Evolutionary conservation across 257 asterid species (phyloP).

Genomic region (Scutellaria minor): DNA sequence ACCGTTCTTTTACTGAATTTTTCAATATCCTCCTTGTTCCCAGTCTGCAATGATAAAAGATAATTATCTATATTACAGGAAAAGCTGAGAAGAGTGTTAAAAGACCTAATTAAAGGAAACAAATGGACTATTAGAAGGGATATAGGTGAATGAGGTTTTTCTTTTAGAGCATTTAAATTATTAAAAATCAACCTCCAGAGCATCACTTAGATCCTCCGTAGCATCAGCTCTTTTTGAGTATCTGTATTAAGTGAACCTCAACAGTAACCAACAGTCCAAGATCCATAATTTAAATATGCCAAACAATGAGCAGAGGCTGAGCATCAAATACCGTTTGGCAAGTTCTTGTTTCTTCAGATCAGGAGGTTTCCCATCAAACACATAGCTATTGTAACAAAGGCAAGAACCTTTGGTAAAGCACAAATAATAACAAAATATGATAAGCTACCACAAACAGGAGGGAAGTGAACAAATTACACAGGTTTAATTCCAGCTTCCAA

Average conservation of each 20-base stretch:
- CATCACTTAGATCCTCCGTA: slow-evolving; percentile 76
- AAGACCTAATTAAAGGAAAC: slow-evolving; percentile 1
- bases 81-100: slow-evolving; percentile 1
- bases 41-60: slow-evolving; percentile 55
- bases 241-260: slow-evolving; percentile 51
- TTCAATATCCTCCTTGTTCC: slow-evolving; percentile 90
- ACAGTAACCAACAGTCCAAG: slow-evolving; percentile 17
- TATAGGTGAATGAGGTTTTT: slow-evolving; percentile 8
- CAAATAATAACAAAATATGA: slow-evolving; percentile 20
- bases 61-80: slow-evolving; percentile 18
- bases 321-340: slow-evolving; percentile 78
- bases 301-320: slow-evolving; percentile 30
- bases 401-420: slow-evolving; percentile 16
- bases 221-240: slow-evolving; percentile 90
- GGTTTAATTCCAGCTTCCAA: slow-evolving; percentile 99
- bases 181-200: slow-evolving; percentile 66
- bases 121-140: slow-evolving; percentile 7
- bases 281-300: slow-evolving; percentile 15
- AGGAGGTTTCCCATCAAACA: slow-evolving; percentile 96
- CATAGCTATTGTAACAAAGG: slow-evolving; percentile 61
- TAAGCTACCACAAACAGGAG: slow-evolving; percentile 23
- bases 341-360: slow-evolving; percentile 95
- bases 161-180: slow-evolving; percentile 10
- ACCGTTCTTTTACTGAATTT: slow-evolving; percentile 97
- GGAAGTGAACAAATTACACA: slow-evolving; percentile 55